Evolutionary conservation across 768 basidiomycete species (phyloP), one percentile per base, ranked within the genome.

Genomic region (Suillus lakei): DNA sequence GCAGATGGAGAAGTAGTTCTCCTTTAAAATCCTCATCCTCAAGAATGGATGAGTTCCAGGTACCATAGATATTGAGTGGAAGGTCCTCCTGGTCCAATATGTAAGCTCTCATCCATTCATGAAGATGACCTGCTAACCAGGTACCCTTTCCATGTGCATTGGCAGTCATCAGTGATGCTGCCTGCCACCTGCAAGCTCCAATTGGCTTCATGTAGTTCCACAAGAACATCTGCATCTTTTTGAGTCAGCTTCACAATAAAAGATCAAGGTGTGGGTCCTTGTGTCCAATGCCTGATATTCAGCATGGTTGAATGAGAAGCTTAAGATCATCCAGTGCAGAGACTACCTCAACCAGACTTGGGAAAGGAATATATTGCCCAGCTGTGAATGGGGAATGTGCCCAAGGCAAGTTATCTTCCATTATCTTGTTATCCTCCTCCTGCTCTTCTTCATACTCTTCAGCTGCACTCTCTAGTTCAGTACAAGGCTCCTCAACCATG

Each of bases 41-140:
- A 6, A 73, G 61, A 23, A 70, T 38, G 54, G 30, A 70, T 23
- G 21, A 59, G 23, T 46, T 63, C 68, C 70, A 74, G 10, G 66
- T 61, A 28, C 73, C 68, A 59, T 73, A 75, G 4, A 64, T 26
- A 60, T 69, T 77, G 3, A 67, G 38, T 10, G 73, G 72, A 18
- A 77, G 70, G 13, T 36, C 50, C 36, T 71, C 59, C 5, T 61
- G 60, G 59, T 73, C 66, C 1, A 18, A 34, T n/a, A 74, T 63
- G 65, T 68, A 72, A 32, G 60, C 64, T 3, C 67, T 59, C 9
- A 69, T 67, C 70, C 72, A 74, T 23, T 68, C 62, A 13, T 68
- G 66, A 26, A 77, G 64, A n/a, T 38, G 68, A 23, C 66, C 43
- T 23, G 58, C 60, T n/a, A 44, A 46, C 39, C 32, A 61, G 4